Percentiles rank a stretch among this genome's conserved stretches.
Evolutionary conservation across 306 rosid species (phyloP).

Genomic region (Quercus glauca): DNA sequence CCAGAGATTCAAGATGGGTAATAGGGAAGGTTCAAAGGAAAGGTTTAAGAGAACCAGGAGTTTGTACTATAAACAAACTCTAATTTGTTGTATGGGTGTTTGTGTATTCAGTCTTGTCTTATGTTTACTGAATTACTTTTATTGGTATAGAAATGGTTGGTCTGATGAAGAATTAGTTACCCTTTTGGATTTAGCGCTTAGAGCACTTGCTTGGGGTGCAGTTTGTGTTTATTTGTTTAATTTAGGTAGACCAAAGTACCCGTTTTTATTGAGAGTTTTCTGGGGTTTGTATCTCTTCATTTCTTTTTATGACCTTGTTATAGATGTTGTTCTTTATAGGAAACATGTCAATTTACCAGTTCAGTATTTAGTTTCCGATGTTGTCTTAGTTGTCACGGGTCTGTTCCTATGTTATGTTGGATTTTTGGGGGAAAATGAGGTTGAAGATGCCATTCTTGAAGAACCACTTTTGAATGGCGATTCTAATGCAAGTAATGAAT

Average conservation of each 20-base stretch:
- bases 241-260: conserved; percentile 19
- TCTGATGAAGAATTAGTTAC: conserved; percentile 34
- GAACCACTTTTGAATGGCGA: conserved; percentile 67
- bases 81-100: conserved; percentile 22
- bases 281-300: conserved; percentile 44
- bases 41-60: conserved; percentile 8
- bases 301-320: conserved; percentile 41
- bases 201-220: conserved; percentile 43
- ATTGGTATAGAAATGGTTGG: conserved; percentile 35
- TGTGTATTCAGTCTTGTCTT: conserved; percentile 38
- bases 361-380: conserved; percentile 44
- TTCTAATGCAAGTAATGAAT: conserved; percentile 8
- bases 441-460: conserved; percentile 36
- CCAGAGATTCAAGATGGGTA: conserved; percentile 22
- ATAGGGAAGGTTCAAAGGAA: conserved; percentile 21
- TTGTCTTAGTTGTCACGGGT: conserved; percentile 36
- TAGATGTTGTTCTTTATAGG: conserved; percentile 34
- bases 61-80: conserved; percentile 18
- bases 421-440: conserved; percentile 26
- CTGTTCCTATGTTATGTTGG: conserved; percentile 44
- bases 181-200: conserved; percentile 40
- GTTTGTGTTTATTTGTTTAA: conserved; percentile 36
- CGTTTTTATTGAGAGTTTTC: conserved; percentile 44
- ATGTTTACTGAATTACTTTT: conserved; percentile 40
- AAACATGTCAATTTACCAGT: conserved; percentile 34